A percentile compares a stretch with the other conserved stretches of the same genome.
phyloP scores from a whole-genome alignment of 2,329 filamentous ascomycete species.

The Teratosphaeria viscida region DNA sequence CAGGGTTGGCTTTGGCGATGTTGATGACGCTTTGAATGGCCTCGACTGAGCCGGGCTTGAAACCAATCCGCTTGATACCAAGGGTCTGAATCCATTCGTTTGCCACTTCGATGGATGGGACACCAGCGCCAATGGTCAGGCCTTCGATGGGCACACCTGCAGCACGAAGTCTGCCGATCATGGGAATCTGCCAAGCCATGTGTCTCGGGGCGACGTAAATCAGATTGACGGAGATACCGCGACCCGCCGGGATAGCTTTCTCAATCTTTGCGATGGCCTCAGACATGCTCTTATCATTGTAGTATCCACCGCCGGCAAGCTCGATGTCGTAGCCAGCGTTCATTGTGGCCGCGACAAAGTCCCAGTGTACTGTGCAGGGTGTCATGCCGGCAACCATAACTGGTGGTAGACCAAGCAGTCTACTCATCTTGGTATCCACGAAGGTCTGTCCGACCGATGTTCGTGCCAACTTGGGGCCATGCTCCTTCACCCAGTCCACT shows the following conservation, averaged over 20 bases:
- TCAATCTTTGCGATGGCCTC: slow-evolving; percentile 77
- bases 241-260: slow-evolving; percentile 68
- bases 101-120: slow-evolving; percentile 85
- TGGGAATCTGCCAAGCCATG: slow-evolving; percentile 86
- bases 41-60: slow-evolving; percentile 85
- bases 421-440: slow-evolving; percentile 93
- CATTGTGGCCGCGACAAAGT: slow-evolving; percentile 87
- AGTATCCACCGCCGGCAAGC: slow-evolving; percentile 82
- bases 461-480: slow-evolving; percentile 83
- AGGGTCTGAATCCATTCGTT: slow-evolving; percentile 91
- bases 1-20: slow-evolving; percentile 86
- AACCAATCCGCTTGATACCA: slow-evolving; percentile 82
- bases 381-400: slow-evolving; percentile 94
- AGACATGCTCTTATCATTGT: slow-evolving; percentile 71
- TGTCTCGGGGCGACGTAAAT: slow-evolving; percentile 85
- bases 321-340: slow-evolving; percentile 92
- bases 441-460: slow-evolving; percentile 82
- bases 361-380: slow-evolving; percentile 76
- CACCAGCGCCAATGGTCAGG: slow-evolving; percentile 83
- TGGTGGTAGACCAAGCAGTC: slow-evolving; percentile 72
- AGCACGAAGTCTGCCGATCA: slow-evolving; percentile 67
- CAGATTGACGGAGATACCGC: slow-evolving; percentile 79
- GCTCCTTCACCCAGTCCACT: slow-evolving; percentile 95
- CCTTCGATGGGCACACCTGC: slow-evolving; percentile 88
- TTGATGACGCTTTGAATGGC: slow-evolving; percentile 85